Evolutionary conservation across 164 flowering plant species (phyloP), one percentile per base, ranked within the genome.

Genomic region (Berberis vulgaris): DNA sequence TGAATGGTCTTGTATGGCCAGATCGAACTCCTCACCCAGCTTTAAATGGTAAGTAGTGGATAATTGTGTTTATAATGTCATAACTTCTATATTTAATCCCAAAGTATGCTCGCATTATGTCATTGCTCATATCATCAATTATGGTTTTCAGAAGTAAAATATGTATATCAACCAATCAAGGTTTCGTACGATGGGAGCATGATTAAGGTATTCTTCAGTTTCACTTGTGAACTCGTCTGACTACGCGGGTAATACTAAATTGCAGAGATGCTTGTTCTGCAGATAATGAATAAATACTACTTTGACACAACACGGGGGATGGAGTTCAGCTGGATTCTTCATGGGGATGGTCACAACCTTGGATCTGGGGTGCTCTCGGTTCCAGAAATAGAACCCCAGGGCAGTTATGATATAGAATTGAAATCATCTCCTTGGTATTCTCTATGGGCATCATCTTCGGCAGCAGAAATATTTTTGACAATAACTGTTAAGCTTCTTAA

Each of bases 11-110:
- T 61, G 69, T 59, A 7, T 94, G 97, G 97, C 97, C 98, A 50
- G 98, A 94, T 77, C 83, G 98, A 73, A 86, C 86, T 63, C 86
- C 91, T 65, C 98, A 94, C 79, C 98, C 98, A 63, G 96, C 89
- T 65, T 38, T 94, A 60, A 77, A 88, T 70, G 98, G 98, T 87
- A 81, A 69, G 12, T 13, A 52, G 2, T 66, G 50, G 64, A 40
- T 43, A 6, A 56, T 47, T 66, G 54, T 43, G 39, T 3, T 12
- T 61, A 43, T 55, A 13, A 12, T 50, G 49, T 40, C 5, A 46
- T 5, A 26, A 49, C 5, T 39, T 11, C 3, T 4, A 65, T n/a
- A 49, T 41, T 6, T 10, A 50, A 49, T 49, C 8, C 38, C 41
- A 41, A 4, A 10, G 6, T 49, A 45, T 50, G 4, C 42, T 4